Evolutionary conservation across 768 basidiomycete genomes (phyloP), one percentile per base, ranked within the genome.

Genomic region (Lactarius trivialis): DNA sequence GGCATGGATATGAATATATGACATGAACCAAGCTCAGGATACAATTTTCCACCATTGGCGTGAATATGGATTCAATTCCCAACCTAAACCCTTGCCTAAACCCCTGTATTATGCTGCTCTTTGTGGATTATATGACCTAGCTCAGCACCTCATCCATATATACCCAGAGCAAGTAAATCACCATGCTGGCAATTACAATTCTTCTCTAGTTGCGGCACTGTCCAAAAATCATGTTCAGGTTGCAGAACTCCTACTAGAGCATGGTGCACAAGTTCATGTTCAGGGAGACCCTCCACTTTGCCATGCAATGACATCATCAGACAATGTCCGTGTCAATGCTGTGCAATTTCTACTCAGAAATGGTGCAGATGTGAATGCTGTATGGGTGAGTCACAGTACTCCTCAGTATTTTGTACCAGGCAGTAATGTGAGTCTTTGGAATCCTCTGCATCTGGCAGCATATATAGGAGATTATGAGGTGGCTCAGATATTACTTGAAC

Each of bases 391-490:
- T n/a, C n/a, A n/a, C n/a, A n/a, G n/a, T n/a, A n/a, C n/a, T n/a
- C n/a, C n/a, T n/a, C n/a, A n/a, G n/a, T n/a, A n/a, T n/a, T n/a
- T n/a, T n/a, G n/a, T n/a, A n/a, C n/a, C n/a, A n/a, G n/a, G n/a
- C n/a, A n/a, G n/a, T n/a, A n/a, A 8, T 3, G 7, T 19, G n/a
- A n/a, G 6, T 8, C 8, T n/a, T 14, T 7, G 19, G 19, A n/a
- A 19, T 12, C 43, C 43, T 0, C n/a, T 43, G 11, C n/a, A 43
- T 12, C 3, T 43, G 7, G 43, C 43, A 43, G 4, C 43, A 3
- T 3, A 21, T 0, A 4, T 5, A 1, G 43, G 43, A 21, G 0
- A 21, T 43, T 4, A 0, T 2, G 0, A 21, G 1, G 11, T 43
- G 3, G n/a, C n/a, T n/a, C 43, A 0, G n/a, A 21, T 21, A 2